Evolutionary conservation across 1,139 yeast genomes (phyloP), one percentile per base, ranked within the genome.

Genomic region (Zygosaccharomyces sapae): DNA sequence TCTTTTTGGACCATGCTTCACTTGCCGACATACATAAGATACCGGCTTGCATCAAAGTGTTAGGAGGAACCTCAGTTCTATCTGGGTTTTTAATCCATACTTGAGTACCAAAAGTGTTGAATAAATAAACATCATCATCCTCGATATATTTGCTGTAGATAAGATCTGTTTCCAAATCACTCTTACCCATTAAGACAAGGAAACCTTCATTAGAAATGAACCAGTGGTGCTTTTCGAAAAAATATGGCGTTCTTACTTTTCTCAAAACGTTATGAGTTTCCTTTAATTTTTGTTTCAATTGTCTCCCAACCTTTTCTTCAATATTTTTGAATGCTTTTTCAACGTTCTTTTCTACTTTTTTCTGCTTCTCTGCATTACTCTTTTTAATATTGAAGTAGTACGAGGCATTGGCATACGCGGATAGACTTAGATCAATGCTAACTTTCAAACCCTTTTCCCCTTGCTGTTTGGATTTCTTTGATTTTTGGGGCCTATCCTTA

Each of bases 161-260:
- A 70, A 87, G 76, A 59, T 89, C 96, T n/a, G 80, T 76, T 63
- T 92, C 97, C n/a, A 79, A 66, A 19, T 76, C 77, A 62, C 94
- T 97, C 54, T 88, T 80, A 1, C 97, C 97, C 42, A 92, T 89
- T 44, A 92, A 67, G 53, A 95, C 86, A 46, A 92, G 70, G 60
- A 86, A 89, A 0, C 95, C 95, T 63, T 92, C 97, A 54, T 83
- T 83, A 0, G 96, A 78, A 27, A 89, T 75, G 62, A 92, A 92
- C 98, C 98, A 92, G 61, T 74, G 81, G 64, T 85, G 92, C 65
- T 92, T 92, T 62, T 92, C 98, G 70, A 94, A 94, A 86, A 97
- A 90, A 59, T 73, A 83, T 41, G 88, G 87, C 4, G 79, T 76
- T 44, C 97, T 75, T 29, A 85, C 71, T 33, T 77, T 81, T 52